Evolutionary conservation across 768 basidiomycete species (phyloP), one percentile per base, ranked within the genome.

Genomic region (Clitopilus passeckerianus): DNA sequence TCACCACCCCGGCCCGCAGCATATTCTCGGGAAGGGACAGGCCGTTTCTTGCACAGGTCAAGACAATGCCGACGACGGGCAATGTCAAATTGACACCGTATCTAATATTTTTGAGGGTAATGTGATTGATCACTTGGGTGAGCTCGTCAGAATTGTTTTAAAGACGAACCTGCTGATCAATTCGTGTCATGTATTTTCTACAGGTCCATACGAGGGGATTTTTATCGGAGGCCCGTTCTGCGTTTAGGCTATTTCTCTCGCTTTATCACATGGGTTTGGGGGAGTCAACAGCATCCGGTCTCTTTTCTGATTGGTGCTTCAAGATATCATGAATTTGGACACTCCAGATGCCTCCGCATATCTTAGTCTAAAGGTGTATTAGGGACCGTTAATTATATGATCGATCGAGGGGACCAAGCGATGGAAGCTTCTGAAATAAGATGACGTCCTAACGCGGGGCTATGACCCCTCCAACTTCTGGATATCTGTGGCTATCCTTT

Each of bases 21-120:
- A 66, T 58, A 43, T 66, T 27, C 58, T 67, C 18, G 57, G 57
- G 0, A 43, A 66, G 20, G 62, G 59, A 7, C 37, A 61, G 22
- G 64, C 65, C 27, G 67, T 71, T 18, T 61, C 71, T 46, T 83
- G 80, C 66, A 73, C 78, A 6, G 77, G 79, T 71, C 24, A 80
- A 53, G 83, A 86, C 64, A 80, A 85, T 58, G 72, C 69, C 2
- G 71, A 68, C 5, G 75, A 79, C 35, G 16, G 68, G 4, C 64
- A 75, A 34, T 86, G 85, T 66, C 77, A 78, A 34, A 77, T 80
- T 60, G 64, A 68, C 59, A 72, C 72, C 0, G 82, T 83, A 0
- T 75, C 80, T 5, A 76, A 74, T 60, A 64, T 86, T 56, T 58
- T 79, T 15, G 66, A 65, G 9, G 74, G 77, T 18, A 64, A 81